Conservation (phyloP, 352 stramenopile species). For the Pythium apleroticum region DNA sequence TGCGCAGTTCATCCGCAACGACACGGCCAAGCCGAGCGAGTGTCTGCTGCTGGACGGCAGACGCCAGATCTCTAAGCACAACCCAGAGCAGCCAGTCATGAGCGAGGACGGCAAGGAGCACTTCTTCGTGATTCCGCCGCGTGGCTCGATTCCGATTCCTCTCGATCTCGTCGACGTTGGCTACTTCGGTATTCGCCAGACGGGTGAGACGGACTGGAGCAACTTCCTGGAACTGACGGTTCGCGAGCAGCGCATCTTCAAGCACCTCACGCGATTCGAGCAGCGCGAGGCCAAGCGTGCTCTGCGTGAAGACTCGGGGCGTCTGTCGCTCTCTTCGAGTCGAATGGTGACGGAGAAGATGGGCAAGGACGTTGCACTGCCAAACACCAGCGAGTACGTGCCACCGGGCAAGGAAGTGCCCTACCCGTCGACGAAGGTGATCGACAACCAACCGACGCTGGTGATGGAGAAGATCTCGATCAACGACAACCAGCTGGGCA, state of each 20-base stretch:
- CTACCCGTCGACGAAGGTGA: slow-evolving; percentile 68
- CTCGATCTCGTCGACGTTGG: slow-evolving; percentile 71
- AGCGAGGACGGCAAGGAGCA: slow-evolving; percentile 33
- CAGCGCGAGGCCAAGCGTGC: slow-evolving; percentile 64
- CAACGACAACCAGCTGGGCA: slow-evolving; percentile 57
- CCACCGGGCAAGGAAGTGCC: slow-evolving; percentile 58
- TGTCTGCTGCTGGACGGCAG: slow-evolving; percentile 64
- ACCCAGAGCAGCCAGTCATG: slow-evolving; percentile 41
- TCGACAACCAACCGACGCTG: slow-evolving; percentile 81
- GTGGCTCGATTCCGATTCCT: slow-evolving; percentile 62
- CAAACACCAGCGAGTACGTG: slow-evolving; percentile 44
- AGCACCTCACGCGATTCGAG: slow-evolving; percentile 71
- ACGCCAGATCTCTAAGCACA: slow-evolving; percentile 48
- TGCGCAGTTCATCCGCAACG: slow-evolving; percentile 74
- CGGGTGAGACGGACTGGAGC: slow-evolving; percentile 85
- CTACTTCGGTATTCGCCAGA: slow-evolving; percentile 80
- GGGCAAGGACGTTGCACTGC: slow-evolving; percentile 56
- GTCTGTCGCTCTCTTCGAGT: slow-evolving; percentile 42
- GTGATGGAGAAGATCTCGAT: slow-evolving; percentile 73
- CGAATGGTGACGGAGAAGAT: slow-evolving; percentile 69
- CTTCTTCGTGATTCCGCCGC: slow-evolving; percentile 58
- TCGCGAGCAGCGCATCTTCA: slow-evolving; percentile 70
- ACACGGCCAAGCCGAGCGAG: slow-evolving; percentile 73
- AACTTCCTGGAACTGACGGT: slow-evolving; percentile 73
- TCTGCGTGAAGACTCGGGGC: slow-evolving; percentile 41